Percentiles rank a stretch among this genome's conserved stretches.
These are phyloP conservation scores for Lentinula boryana DNA, from an alignment of 768 basidiomycete genomes.

Conservation along the genomic window DNA sequence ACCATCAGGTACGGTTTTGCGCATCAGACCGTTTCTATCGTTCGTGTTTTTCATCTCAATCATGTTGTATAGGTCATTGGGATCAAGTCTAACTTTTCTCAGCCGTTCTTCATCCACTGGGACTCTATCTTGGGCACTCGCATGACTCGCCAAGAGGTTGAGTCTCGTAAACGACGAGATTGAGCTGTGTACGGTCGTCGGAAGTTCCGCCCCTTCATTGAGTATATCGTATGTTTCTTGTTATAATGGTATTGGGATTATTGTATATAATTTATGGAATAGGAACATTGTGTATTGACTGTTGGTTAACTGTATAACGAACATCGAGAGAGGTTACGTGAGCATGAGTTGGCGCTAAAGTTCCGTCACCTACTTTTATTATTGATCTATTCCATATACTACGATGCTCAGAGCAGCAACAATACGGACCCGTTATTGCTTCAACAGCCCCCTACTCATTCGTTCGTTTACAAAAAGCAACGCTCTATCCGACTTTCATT, in stretches of 20 bases:
- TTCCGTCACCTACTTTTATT: not conserved
- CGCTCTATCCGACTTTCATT: slow-evolving; percentile 57
- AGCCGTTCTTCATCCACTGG: slow-evolving; percentile 97
- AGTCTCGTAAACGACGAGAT: slow-evolving; percentile 35
- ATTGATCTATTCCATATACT: not conserved
- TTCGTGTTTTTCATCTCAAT: not conserved
- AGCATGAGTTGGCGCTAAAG: not conserved
- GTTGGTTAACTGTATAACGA: not conserved
- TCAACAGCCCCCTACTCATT: not conserved
- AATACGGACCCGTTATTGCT: not conserved
- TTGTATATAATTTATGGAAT: not conserved
- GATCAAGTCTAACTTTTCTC: slow-evolving; percentile 92
- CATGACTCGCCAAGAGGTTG: slow-evolving; percentile 68
- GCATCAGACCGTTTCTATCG: not conserved
- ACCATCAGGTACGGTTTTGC: slow-evolving; percentile 71
- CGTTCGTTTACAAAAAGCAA: slow-evolving; percentile 1
- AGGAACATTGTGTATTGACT: not conserved
- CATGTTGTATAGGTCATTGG: slow-evolving; percentile 54
- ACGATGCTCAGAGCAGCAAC: not conserved
- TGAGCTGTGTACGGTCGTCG: slow-evolving; percentile 19
- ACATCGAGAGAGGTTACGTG: not conserved
- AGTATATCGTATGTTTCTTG: not conserved
- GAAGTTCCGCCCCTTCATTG: not conserved
- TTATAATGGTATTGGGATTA: not conserved
- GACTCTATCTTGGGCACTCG: slow-evolving; percentile 80